These are phyloP conservation scores for Pichia nanzhaoensis DNA, from an alignment of 805 yeast genomes.

Conservation along the genomic window DNA sequence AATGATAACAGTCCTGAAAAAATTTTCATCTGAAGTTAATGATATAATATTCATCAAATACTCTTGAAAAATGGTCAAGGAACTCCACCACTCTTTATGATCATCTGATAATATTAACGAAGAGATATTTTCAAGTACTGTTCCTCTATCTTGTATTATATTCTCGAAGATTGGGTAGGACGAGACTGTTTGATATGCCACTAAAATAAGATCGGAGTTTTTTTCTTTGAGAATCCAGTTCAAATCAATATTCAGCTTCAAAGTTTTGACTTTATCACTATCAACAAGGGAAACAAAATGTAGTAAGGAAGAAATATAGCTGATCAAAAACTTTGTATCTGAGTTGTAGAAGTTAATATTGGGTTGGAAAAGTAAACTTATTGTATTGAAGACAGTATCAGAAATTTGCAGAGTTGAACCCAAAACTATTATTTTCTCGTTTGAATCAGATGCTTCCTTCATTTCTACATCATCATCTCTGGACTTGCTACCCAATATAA, in stretches of 20 bases:
- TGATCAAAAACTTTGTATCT: no score
- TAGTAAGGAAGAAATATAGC: not conserved
- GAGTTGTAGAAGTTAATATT: not conserved
- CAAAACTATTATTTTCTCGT: no score
- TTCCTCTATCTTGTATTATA: not conserved
- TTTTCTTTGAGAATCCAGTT: conserved; percentile 8
- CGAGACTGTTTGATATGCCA: not conserved
- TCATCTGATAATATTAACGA: not conserved
- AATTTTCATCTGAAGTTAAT: conserved; percentile 2
- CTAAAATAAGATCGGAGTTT: not conserved
- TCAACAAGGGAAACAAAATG: not conserved
- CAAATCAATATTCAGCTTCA: not conserved
- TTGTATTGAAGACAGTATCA: not conserved
- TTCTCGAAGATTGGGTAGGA: not conserved
- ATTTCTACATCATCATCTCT: no score
- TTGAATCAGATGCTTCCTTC: no score
- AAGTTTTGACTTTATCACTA: not conserved
- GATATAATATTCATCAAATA: conserved; percentile 3
- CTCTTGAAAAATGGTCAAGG: conserved; percentile 4
- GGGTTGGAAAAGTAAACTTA: not conserved
- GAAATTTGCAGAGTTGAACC: not conserved
- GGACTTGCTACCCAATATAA: not conserved
- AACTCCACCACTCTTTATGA: not conserved
- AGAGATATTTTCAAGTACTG: not conserved
- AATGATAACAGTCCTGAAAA: not conserved